Conservation (phyloP, 2,329 filamentous ascomycete genomes). For the Knufia fluminis region DNA sequence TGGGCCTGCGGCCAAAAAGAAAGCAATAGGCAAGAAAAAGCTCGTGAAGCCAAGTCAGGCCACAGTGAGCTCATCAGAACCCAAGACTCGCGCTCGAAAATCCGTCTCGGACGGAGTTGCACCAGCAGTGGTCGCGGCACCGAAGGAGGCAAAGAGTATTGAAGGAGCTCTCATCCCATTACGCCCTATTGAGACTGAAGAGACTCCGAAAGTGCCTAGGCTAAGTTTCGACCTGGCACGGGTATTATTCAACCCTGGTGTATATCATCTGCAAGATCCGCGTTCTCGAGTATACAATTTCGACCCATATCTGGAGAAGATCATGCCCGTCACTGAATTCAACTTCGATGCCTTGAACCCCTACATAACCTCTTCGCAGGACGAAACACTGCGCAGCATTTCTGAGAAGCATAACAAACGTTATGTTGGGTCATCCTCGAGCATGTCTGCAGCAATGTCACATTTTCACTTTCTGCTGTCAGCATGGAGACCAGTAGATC, state of each 20-base stretch:
- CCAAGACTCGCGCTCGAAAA: too few species aligned
- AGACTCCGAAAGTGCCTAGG: constrained; percentile 15
- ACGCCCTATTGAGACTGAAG: constrained; percentile 5
- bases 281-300: constrained; percentile 90
- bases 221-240: constrained; percentile 56
- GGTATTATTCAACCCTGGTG: constrained; percentile 90
- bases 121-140: not conserved
- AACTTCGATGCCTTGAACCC: constrained; percentile 78
- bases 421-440: constrained; percentile 92
- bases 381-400: constrained; percentile 52
- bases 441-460: constrained; percentile 77
- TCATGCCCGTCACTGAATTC: constrained; percentile 90
- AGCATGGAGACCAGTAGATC: constrained; percentile 64
- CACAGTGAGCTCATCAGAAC: too few species aligned
- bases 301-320: constrained; percentile 82
- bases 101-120: not conserved
- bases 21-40: not conserved
- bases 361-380: constrained; percentile 87
- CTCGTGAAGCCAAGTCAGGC: not conserved
- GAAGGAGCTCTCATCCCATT: not conserved
- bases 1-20: not conserved
- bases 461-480: constrained; percentile 94
- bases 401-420: constrained; percentile 60
- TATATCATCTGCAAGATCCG: constrained; percentile 84
- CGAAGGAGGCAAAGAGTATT: not conserved